These are phyloP conservation scores for Leucocoprinus birnbaumii DNA, from an alignment of 768 basidiomycete genomes.

Conservation along the genomic window DNA sequence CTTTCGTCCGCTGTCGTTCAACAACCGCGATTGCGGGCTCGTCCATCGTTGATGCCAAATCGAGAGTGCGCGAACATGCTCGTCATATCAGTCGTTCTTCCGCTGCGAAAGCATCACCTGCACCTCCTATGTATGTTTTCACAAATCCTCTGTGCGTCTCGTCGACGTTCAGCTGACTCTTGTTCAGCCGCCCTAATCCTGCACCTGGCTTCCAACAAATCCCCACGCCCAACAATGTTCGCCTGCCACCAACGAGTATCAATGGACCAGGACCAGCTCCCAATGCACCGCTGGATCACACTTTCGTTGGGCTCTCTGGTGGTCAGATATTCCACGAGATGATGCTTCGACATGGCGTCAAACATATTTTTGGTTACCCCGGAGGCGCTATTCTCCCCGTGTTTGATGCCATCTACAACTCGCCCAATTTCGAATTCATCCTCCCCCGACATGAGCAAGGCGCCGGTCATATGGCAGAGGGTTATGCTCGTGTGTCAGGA, in stretches of 20 bases:
- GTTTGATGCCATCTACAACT: conserved; percentile 99
- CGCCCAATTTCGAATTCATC: conserved; percentile 91
- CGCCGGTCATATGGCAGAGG: conserved; percentile 98
- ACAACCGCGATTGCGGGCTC: conserved; percentile 18
- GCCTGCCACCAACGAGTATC: conserved; percentile 28
- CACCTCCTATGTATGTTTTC: conserved; percentile 54
- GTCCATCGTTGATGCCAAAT: conserved; percentile 77
- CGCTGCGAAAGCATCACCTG: conserved; percentile 54
- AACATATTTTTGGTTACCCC: conserved; percentile 97
- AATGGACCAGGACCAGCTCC: conserved; percentile 37
- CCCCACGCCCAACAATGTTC: conserved; percentile 33
- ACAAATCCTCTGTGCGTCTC: not conserved
- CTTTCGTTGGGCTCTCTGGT: conserved; percentile 92
- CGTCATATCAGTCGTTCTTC: conserved; percentile 73
- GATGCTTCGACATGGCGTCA: conserved; percentile 96
- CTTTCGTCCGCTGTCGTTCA: conserved; percentile 24
- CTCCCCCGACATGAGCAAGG: conserved; percentile 98
- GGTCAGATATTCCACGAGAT: conserved; percentile 99
- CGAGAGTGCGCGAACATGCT: conserved; percentile 75
- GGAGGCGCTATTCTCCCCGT: conserved; percentile 98
- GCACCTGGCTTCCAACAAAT: conserved; percentile 50
- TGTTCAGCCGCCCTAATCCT: conserved; percentile 56
- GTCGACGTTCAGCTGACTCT: not conserved
- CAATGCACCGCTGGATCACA: conserved; percentile 62
- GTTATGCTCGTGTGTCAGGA: conserved; percentile 95